Base-by-base conservation (phyloP, 2,329 filamentous ascomycete species). In the Aspergillus quadrilineatus region DNA sequence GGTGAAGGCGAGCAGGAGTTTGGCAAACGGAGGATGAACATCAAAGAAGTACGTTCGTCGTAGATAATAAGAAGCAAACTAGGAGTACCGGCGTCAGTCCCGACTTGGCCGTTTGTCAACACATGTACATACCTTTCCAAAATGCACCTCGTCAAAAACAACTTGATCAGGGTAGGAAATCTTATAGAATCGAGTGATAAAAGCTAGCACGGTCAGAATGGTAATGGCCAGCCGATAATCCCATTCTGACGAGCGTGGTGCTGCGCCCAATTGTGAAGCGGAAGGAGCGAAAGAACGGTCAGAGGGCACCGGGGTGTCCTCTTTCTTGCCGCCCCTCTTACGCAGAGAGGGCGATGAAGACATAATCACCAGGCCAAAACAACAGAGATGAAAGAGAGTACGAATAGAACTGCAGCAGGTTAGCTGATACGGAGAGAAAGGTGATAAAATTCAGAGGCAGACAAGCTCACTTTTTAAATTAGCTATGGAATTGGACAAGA, bases 1-100 rank as follows among this genome's bases (percentile, higher is more conserved):
- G 78, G 96, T 92, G 63, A 97, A 85, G 65, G 92, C 94, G 73
- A 97, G 97, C 50, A 99, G 87, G 59, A 99, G 91, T 82, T 99
- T 99, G 76, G 90, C 94, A 68, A 99, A 95, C 14, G 94, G 94
- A 65, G 94, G 94, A 75, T 99, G 94, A 54, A 99, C 94, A 79
- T 99, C 94, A 86, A 99, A 99, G 83, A 99, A 99, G 81, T 97
- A 99, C 60, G 92, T 97, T 68, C 92, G 89, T 79, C 97, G 88
- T 67, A 99, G 87, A 75, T 99, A 99, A 75, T 88, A 85, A 10
- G 83, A 85, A 62, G 78, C 78, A 60, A 80, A 80, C 78, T 80
- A 65, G 22, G 29, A 28, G 30, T 32, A 53, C 15, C 44, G 26
- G 29, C 42, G 62, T 72, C 46, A 68, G 63, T 45, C 44, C 29